Evolutionary conservation across 1,284 basidiomycete species (phyloP), one percentile per base, ranked within the genome.

Genomic region (Cerioporus squamosus): DNA sequence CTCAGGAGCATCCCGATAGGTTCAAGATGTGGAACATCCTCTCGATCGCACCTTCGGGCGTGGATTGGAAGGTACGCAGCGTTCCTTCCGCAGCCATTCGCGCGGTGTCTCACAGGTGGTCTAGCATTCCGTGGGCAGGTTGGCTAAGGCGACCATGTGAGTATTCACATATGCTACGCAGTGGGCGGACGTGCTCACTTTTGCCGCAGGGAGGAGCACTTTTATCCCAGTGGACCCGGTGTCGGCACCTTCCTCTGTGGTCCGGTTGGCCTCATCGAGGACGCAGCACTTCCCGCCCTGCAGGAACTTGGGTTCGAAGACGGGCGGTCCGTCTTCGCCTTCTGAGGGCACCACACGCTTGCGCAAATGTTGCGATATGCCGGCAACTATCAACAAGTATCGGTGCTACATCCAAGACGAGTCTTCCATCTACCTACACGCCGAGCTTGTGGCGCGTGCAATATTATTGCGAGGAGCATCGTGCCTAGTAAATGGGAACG

Each of bases 1-100:
- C 64, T 2, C 56, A 66, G 6, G 45, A 51, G 22, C 48, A 64
- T 18, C 44, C 58, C 12, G 55, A 54, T 1, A 57, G 60, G 15
- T 67, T 70, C 64, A 64, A 62, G 51, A 49, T 70, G 2, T 68
- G 65, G 67, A 66, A 70, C 45, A 61, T 64, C 36, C 55, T 70
- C 22, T 61, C 64, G 1, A 55, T 44, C 29, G 53, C 56, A 12
- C 66, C 66, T 15, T 22, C 57, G 18, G 57, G 61, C 26, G 48
- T 22, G 22, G 53, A 55, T 12, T 65, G 56, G 57, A 57, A 61
- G 60, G 58, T 55, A 18, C 12, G 44, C 36, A 15, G 39, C 29
- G 18, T 43, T 6, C 8, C 40, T 20, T 43, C 9, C 10, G 6
- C 17, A 22, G 6, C 40, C n/a, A n/a, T 22, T 43, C 5, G 1